Conservation (phyloP, 306 rosid genomes). For the Sicyos baderoa region DNA sequence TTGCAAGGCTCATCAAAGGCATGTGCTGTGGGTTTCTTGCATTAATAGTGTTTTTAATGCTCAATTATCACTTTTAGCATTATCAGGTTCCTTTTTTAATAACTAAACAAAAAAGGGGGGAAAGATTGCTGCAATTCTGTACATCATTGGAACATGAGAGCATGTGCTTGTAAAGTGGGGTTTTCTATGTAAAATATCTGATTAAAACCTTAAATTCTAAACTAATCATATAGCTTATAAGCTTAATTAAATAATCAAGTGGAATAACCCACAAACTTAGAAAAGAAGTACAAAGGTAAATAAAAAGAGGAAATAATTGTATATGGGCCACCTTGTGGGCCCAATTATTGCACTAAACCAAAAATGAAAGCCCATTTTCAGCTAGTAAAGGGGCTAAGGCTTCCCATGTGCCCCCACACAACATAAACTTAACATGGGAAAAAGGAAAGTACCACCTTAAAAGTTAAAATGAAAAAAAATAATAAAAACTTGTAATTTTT, state of each 20-base stretch:
- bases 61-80: neutral
- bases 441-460: too few species aligned
- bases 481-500: neutral
- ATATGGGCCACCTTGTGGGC: constrained; percentile 48
- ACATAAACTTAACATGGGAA: neutral
- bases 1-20: constrained; percentile 5
- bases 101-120: neutral
- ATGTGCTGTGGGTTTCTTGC: constrained; percentile 15
- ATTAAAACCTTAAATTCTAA: neutral
- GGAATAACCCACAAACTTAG: neutral
- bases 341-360: constrained; percentile 29
- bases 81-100: neutral
- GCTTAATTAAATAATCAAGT: neutral
- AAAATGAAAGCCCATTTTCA: constrained; percentile 35
- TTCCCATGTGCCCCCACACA: constrained; percentile 46
- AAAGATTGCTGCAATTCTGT: constrained; percentile 22
- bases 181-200: neutral
- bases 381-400: constrained; percentile 38
- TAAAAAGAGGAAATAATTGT: neutral
- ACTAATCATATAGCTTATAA: constrained; percentile 2
- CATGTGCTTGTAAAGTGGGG: constrained; percentile 34
- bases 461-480: neutral
- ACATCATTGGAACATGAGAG: constrained; percentile 45
- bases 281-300: constrained; percentile 11
- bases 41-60: constrained; percentile 17